Base-by-base conservation (phyloP, 768 basidiomycete species). In the Russula abietina region DNA sequence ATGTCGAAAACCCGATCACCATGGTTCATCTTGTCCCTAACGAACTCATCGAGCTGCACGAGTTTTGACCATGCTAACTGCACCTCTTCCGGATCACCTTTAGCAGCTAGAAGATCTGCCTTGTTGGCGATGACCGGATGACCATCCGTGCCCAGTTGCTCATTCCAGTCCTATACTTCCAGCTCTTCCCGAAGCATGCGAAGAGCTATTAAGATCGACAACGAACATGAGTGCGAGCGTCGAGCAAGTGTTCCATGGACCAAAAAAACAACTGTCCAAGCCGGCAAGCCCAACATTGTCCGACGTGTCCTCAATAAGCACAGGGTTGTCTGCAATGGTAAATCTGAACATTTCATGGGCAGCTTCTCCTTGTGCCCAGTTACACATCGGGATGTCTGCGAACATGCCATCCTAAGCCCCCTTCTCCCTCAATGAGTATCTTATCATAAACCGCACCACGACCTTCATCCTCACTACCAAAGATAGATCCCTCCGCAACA, bases 261-360 rank as follows among this genome's bases (percentile, higher is more conserved):
- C 93, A 85, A 30, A 99, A 75, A 79, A 98, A 98, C 1, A 89
- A 88, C 73, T 98, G 93, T 0, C 96, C 97, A n/a, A n/a, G n/a
- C n/a, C n/a, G n/a, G n/a, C 2, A 98, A 81, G n/a, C 4, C 95
- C 97, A 53, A 93, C 85, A 71, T 96, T 91, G 69, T 92, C 85
- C 3, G 92, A 90, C 3, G 94, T 91, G 16, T 82, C 79, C 10
- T 84, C 81, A 60, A 98, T 86, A 49, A 98, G 84, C 9, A 97
- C 97, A 0, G 97, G 97, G 71, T 98, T 98, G 75, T 99, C 97
- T 43, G 94, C 91, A 67, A 99, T 86, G 16, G 93, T 97, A 78
- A 98, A 97, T 11, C 97, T 83, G 72, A 92, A 88, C 5, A 78
- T 75, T 73, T 98, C 55, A 26, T 72, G 62, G 1, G 68, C 65